phyloP scores from a whole-genome alignment of 768 basidiomycete species.

The Rickenella mellea region DNA sequence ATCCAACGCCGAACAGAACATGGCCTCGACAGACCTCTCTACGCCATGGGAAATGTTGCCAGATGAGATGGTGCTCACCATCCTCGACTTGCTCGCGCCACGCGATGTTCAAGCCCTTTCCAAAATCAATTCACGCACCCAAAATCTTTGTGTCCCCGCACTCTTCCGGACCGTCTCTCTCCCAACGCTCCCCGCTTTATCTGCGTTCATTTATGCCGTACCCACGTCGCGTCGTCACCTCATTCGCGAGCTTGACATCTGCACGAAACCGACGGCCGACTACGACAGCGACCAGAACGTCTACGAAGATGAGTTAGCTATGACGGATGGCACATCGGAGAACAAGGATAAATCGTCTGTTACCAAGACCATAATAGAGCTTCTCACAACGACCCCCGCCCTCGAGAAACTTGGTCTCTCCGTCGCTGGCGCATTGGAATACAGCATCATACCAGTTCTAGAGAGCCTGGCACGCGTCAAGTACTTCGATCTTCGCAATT shows the following conservation, averaged over 20 bases:
- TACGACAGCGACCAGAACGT: conserved; percentile 14
- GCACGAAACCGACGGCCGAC: conserved; percentile 26
- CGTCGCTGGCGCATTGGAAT: conserved; percentile 39
- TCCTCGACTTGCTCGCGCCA: conserved; percentile 40
- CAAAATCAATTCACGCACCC: conserved; percentile 37
- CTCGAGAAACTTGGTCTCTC: conserved; percentile 36
- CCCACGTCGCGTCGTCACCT: conserved; percentile 42
- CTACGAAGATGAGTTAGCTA: no score
- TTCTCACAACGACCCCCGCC: conserved; percentile 41
- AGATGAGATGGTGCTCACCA: conserved; percentile 51
- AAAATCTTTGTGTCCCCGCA: conserved; percentile 45
- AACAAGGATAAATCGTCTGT: conserved; percentile 14
- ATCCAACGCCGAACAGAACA: not conserved
- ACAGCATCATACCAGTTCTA: conserved; percentile 41
- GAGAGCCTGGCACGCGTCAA: conserved; percentile 10
- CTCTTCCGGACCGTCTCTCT: conserved; percentile 52
- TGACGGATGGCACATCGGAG: conserved; percentile 18
- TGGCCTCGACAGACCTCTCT: not conserved
- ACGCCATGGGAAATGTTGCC: conserved; percentile 49
- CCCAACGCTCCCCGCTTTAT: conserved; percentile 33
- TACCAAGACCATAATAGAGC: conserved; percentile 32
- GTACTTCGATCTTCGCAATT: not conserved
- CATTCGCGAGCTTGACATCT: conserved; percentile 39
- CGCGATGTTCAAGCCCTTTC: conserved; percentile 39
- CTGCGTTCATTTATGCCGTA: conserved; percentile 45